phyloP scores from a whole-genome alignment of 805 yeast genomes.

The Zygosaccharomyces gambellarensis region DNA sequence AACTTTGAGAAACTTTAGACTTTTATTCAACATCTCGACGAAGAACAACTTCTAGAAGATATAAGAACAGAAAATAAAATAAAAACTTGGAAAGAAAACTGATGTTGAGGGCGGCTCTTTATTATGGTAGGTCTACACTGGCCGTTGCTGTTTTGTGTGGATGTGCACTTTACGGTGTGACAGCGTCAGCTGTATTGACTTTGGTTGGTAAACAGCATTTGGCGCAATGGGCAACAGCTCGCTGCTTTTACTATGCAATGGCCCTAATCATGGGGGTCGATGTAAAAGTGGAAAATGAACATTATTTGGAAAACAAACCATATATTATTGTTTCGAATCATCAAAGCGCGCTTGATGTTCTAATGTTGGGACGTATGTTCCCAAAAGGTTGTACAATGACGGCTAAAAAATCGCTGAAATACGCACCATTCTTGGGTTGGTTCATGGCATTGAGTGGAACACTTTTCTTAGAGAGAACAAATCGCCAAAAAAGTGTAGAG shows the following conservation, averaged over 20 bases:
- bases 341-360: conserved; percentile 83
- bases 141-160: conserved; percentile 51
- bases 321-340: conserved; percentile 83
- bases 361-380: conserved; percentile 75
- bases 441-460: conserved; percentile 90
- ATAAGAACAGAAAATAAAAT: neutral
- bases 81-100: neutral
- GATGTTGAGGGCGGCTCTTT: conserved; percentile 39
- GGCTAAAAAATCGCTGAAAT: conserved; percentile 79
- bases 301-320: conserved; percentile 55
- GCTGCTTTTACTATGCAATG: conserved; percentile 65
- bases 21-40: neutral
- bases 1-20: neutral
- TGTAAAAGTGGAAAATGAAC: conserved; percentile 64
- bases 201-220: conserved; percentile 69
- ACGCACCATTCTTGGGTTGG: conserved; percentile 92
- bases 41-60: neutral
- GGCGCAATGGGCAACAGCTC: conserved; percentile 86
- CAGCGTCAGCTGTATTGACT: conserved; percentile 64
- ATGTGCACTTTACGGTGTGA: conserved; percentile 70
- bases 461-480: conserved; percentile 80
- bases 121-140: conserved; percentile 50
- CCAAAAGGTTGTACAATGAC: conserved; percentile 89
- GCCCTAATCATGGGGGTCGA: conserved; percentile 62
- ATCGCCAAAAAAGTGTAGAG: conserved; percentile 66